These are phyloP conservation scores for Fusarium cyanostomum DNA, from an alignment of 2,329 filamentous ascomycete genomes.

Conservation along the genomic window DNA sequence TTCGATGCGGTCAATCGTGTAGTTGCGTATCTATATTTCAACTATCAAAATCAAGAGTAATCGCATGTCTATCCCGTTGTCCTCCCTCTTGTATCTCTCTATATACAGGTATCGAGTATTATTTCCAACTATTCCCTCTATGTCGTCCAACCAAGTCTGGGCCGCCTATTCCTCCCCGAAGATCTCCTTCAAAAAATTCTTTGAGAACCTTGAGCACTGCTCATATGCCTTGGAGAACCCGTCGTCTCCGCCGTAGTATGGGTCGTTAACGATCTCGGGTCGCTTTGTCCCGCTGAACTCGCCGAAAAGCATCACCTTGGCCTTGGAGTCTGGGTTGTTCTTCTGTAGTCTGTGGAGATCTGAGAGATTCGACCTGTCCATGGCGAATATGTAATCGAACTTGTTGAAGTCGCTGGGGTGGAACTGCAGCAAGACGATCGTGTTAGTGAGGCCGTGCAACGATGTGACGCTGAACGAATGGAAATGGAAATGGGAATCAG, in stretches of 20 bases:
- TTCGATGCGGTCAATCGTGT: too few relatives aligned
- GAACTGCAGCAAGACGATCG: conserved; percentile 51
- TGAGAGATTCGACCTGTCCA: conserved; percentile 85
- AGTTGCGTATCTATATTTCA: not conserved
- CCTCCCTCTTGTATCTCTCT: conserved; percentile 11
- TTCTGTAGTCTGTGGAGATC: conserved; percentile 71
- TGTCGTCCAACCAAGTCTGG: not conserved
- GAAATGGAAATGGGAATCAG: not conserved
- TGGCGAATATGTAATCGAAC: conserved; percentile 95
- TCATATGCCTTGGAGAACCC: conserved; percentile 89
- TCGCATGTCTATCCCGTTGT: conserved; percentile 9
- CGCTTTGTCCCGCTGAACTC: conserved; percentile 73
- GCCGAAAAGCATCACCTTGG: conserved; percentile 83
- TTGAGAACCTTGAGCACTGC: conserved; percentile 80
- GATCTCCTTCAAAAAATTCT: conserved; percentile 75
- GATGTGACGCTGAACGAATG: not conserved
- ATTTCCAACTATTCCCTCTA: conserved; percentile 16
- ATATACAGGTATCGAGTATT: conserved; percentile 41
- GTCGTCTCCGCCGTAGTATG: conserved; percentile 87
- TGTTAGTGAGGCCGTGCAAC: conserved; percentile 10
- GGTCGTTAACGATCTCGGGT: conserved; percentile 81
- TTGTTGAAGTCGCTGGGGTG: conserved; percentile 76
- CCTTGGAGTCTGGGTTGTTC: conserved; percentile 66
- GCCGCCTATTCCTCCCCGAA: conserved; percentile 34
- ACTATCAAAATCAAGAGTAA: conserved; percentile 5